Percentiles rank a stretch among this genome's conserved stretches.
phyloP scores from a whole-genome alignment of 1,284 basidiomycete genomes.

The Inonotus obliquus region DNA sequence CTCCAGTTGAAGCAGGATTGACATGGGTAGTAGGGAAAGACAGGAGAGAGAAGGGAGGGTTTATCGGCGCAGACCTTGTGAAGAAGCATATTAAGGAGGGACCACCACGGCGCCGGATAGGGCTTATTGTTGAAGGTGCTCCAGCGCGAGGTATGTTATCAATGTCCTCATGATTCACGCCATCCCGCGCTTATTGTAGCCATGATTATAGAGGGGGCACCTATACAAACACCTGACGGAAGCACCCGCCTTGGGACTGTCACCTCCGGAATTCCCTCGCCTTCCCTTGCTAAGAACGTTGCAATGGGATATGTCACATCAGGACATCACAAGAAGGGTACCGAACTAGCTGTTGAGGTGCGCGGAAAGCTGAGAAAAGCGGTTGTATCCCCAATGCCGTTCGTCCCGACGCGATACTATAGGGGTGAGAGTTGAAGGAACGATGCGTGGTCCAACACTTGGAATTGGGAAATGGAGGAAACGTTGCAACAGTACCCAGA shows the following conservation, averaged over 20 bases:
- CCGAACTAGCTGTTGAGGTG: constrained; percentile 74
- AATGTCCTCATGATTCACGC: constrained; percentile 5
- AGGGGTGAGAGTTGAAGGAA: constrained; percentile 37
- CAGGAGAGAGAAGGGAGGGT: constrained; percentile 63
- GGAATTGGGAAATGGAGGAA: neutral
- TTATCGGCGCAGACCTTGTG: constrained; percentile 84
- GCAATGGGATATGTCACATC: constrained; percentile 89
- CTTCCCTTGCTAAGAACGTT: constrained; percentile 86
- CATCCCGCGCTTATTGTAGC: constrained; percentile 1
- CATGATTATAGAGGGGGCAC: constrained; percentile 66
- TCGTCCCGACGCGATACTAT: constrained; percentile 69
- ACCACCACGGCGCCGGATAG: constrained; percentile 76
- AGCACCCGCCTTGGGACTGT: constrained; percentile 50
- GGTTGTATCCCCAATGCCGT: constrained; percentile 76
- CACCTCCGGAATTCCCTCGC: constrained; percentile 95
- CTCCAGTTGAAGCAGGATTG: constrained; percentile 87
- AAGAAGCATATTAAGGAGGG: constrained; percentile 79
- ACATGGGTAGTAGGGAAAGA: constrained; percentile 94
- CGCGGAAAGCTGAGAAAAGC: constrained; percentile 70
- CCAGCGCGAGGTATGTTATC: constrained; percentile 72
- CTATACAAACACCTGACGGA: constrained; percentile 58
- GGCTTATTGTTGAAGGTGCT: constrained; percentile 78
- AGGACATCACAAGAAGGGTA: constrained; percentile 90
- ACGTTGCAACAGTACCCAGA: too few species aligned
- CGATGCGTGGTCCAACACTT: neutral